These are phyloP conservation scores for Aspergillus hortae DNA, from an alignment of 2,329 filamentous ascomycete species.

Conservation along the genomic window DNA sequence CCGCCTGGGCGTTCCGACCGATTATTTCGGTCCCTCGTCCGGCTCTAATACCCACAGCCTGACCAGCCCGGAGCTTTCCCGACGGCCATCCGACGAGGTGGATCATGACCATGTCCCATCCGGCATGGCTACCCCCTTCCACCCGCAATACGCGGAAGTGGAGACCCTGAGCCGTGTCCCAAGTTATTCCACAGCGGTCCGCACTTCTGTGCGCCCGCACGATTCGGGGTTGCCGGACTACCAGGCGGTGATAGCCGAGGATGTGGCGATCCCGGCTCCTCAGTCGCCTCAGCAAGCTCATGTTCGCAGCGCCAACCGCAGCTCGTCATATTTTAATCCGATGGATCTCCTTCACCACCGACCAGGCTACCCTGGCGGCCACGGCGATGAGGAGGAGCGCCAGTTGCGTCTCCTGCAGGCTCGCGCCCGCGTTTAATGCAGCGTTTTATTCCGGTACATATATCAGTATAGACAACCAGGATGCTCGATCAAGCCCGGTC, in stretches of 20 bases:
- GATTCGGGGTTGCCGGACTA: conserved; percentile 63
- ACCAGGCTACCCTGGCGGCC: conserved; percentile 20
- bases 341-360: conserved; percentile 24
- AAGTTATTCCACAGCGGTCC: conserved; percentile 72
- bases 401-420: conserved; percentile 40
- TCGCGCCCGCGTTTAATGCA: conserved; percentile 28
- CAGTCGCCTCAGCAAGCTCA: conserved; percentile 39
- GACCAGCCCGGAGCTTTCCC: conserved; percentile 38
- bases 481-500: not conserved
- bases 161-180: conserved; percentile 69
- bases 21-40: conserved; percentile 29
- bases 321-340: conserved; percentile 27
- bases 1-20: conserved; percentile 24
- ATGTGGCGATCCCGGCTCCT: conserved; percentile 23
- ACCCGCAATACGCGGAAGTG: conserved; percentile 53
- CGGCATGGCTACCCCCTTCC: conserved; percentile 40
- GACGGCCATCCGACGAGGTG: conserved; percentile 47
- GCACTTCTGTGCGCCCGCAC: conserved; percentile 57
- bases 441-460: not conserved
- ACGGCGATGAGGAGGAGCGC: conserved; percentile 36
- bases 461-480: too few relatives aligned
- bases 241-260: conserved; percentile 48
- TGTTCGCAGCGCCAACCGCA: conserved; percentile 33
- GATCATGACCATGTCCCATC: conserved; percentile 43
- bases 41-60: conserved; percentile 33